Conservation (phyloP, 345 rosid species). For the Eucalyptus regnans region DNA sequence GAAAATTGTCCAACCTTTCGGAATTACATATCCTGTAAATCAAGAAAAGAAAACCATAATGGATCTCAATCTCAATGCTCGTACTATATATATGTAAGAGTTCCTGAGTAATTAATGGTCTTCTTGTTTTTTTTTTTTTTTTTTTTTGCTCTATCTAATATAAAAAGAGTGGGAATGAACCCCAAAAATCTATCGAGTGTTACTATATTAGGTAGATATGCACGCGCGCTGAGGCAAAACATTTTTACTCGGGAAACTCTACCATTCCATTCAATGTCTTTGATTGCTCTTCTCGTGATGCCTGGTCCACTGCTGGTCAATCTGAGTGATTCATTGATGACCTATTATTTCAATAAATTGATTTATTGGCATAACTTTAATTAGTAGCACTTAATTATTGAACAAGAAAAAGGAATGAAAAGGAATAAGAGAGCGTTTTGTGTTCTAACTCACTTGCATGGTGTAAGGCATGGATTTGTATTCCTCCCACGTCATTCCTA, state of each 20-base stretch:
- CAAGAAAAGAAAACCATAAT: too few species aligned
- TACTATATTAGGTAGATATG: too few species aligned
- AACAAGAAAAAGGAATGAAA: not conserved
- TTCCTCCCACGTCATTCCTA: not conserved
- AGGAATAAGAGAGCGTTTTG: too few species aligned
- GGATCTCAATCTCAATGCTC: too few species aligned
- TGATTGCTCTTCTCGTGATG: constrained; percentile 17
- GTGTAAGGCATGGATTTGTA: not conserved
- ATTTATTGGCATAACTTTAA: not conserved
- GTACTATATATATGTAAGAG: too few species aligned
- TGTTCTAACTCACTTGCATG: not conserved
- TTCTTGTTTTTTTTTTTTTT: too few species aligned
- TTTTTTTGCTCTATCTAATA: too few species aligned
- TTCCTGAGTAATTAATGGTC: too few species aligned
- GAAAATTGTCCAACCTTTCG: constrained; percentile 29
- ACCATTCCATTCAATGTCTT: constrained; percentile 3
- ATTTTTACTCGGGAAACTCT: too few species aligned
- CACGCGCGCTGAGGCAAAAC: too few species aligned
- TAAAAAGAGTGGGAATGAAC: too few species aligned
- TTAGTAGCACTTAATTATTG: not conserved
- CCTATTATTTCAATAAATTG: constrained; percentile 1
- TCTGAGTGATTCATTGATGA: constrained; percentile 32
- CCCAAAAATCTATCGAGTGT: too few species aligned
- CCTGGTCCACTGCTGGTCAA: constrained; percentile 19
- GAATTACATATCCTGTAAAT: constrained; percentile 20